These are phyloP conservation scores for Pichia sp. DNA, from an alignment of 1,139 yeast genomes.

Conservation along the genomic window DNA sequence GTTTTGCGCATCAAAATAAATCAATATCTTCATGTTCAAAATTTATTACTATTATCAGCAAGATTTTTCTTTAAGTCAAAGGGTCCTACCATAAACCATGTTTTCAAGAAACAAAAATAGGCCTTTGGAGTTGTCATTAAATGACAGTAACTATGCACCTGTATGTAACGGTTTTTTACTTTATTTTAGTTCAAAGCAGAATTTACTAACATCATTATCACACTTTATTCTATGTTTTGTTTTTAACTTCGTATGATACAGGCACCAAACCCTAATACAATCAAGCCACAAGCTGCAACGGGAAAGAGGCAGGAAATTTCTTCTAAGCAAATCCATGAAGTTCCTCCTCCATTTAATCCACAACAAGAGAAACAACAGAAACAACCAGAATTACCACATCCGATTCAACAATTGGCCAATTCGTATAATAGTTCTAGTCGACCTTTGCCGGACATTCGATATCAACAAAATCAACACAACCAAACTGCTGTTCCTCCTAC, in stretches of 20 bases:
- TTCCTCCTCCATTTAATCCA: neutral
- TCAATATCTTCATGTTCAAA: no score
- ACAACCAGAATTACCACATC: neutral
- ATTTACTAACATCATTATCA: no score
- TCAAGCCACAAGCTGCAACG: constrained; percentile 26
- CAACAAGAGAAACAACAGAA: neutral
- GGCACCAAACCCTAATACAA: constrained; percentile 24
- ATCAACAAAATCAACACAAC: constrained; percentile 1
- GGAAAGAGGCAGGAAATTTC: constrained; percentile 12
- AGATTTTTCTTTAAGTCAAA: no score
- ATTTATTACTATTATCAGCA: no score
- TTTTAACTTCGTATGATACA: constrained; percentile 1
- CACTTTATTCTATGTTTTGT: no score
- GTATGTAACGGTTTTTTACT: constrained; percentile 15
- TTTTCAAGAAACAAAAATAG: constrained; percentile 23
- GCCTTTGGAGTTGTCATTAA: constrained; percentile 20
- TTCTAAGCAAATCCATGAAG: neutral
- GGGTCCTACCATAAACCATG: constrained; percentile 1
- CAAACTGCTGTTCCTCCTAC: constrained; percentile 16
- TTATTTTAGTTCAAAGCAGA: no score
- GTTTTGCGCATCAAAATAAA: no score
- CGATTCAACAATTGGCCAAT: constrained; percentile 4
- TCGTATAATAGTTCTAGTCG: neutral
- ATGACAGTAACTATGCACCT: constrained; percentile 26
- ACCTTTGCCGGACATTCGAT: constrained; percentile 4